Base-by-base conservation (phyloP, 176 grass and related monocot species). In the Carex scoparia region DNA sequence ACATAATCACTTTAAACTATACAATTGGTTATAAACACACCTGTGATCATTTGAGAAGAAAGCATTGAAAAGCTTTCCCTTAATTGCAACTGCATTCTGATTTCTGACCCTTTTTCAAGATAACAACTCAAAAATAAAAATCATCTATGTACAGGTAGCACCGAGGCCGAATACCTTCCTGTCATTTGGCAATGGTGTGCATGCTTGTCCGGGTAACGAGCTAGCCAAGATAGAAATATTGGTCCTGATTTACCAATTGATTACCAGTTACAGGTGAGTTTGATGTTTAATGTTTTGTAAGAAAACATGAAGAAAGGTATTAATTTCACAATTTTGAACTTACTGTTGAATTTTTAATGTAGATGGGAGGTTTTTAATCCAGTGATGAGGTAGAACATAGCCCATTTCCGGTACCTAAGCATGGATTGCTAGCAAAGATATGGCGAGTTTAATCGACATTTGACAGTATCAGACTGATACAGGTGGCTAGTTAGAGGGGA, bases 161-260 rank as follows among this genome's bases (percentile, higher is more conserved):
- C 97, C 97, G 2, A 92, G 90, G 18, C 90, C 93, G 10, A 96
- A 86, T 83, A 96, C 97, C 66, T 99, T 94, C 88, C 63, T 89
- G 73, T 93, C 97, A 75, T 99, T 99, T 44, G 97, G 97, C 32
- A 92, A 75, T 49, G 91, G 97, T 71, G 88, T 80, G 61, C 97
- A 99, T 82, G 90, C 91, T 53, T 99, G 97, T 86, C 97, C 97
- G 0, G 97, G 97, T 1, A 96, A 96, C 76, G 97, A 99, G 75
- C 88, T 99, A 61, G 97, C 93, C 72, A 99, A 94, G 81, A 88
- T 94, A 33, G 97, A 99, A 84, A 99, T 96, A 85, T 81, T 96
- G 65, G 76, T 99, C 78, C 83, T 99, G 70, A 92, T 99, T 89
- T 90, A 99, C 69, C 91, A 96, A 84, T 86, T 99, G 62, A 88